A percentile compares a stretch with the other conserved stretches of the same genome.
Evolutionary conservation across 768 basidiomycete species (phyloP).

Genomic region (Rhodotorula kratochvilovae): DNA sequence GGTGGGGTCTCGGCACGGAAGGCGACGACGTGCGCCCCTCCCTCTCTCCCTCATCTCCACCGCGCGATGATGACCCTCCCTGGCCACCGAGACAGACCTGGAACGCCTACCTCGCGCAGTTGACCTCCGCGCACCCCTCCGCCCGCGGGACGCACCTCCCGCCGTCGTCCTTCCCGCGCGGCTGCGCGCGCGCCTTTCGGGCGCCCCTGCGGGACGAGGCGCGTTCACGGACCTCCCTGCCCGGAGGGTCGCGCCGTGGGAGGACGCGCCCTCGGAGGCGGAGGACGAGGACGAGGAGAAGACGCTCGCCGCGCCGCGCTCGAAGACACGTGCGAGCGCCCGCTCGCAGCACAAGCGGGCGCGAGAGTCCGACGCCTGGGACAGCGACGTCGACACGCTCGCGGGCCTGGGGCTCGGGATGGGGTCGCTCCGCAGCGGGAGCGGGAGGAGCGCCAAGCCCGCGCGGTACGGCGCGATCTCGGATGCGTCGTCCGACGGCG

Average conservation of each 20-base stretch:
- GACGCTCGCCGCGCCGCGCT: not conserved
- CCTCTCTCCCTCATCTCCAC: not conserved
- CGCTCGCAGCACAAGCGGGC: too few species aligned
- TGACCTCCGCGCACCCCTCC: not conserved
- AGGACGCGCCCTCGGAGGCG: not conserved
- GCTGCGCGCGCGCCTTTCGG: not conserved
- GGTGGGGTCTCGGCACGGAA: slow-evolving; percentile 20
- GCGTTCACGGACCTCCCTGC: slow-evolving; percentile 7
- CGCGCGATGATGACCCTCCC: not conserved
- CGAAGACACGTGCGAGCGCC: too few species aligned
- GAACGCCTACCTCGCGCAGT: slow-evolving; percentile 25
- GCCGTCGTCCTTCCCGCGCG: not conserved
- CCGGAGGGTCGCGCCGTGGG: not conserved
- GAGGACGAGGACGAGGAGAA: slow-evolving; percentile 16
- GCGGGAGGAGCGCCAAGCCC: not conserved
- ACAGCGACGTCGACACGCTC: slow-evolving; percentile 17
- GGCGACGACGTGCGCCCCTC: slow-evolving; percentile 22
- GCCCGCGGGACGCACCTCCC: slow-evolving; percentile 10
- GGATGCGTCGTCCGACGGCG: not conserved
- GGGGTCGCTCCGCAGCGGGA: not conserved
- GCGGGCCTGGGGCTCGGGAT: too few species aligned
- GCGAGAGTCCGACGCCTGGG: slow-evolving; percentile 12
- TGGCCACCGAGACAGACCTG: slow-evolving; percentile 10
- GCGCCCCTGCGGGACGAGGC: not conserved
- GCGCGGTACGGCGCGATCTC: slow-evolving; percentile 10